Evolutionary conservation across 2,329 filamentous ascomycete species (phyloP), one percentile per base, ranked within the genome.

Genomic region (Cercospora zeina): DNA sequence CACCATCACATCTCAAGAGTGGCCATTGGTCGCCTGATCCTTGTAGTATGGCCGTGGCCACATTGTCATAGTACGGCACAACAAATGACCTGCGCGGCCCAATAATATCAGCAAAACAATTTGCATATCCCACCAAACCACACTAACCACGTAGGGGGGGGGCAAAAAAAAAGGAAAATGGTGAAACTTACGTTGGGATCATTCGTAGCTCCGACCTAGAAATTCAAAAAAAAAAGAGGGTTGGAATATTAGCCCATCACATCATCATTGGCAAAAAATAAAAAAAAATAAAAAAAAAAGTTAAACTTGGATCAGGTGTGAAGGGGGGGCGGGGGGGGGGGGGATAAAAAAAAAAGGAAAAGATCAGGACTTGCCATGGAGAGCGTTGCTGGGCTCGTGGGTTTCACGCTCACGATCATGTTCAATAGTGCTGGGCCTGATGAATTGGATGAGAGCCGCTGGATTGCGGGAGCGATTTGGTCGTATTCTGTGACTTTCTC

Each of bases 51-150:
- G 71, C 54, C 77, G 68, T 0, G 78, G 78, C 24, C 24, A 81
- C 69, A 65, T 81, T 81, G 58, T 81, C 78, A 67, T 81, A 80
- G 64, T 81, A 81, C 2, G 79, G 79, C 58, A 81, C 78, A 27
- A 81, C 78, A 62, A n/a, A 81, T 78, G 8, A 62, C 58, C 65
- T 67, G 58, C 31, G 31, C 8, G 4, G 11, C 11, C n/a, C n/a
- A 9, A 39, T 53, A 11, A n/a, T 7, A 30, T 36, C 42, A 39
- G 19, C 24, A 16, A 36, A n/a, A n/a, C n/a, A n/a, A n/a, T n/a
- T 36, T 53, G 36, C 13, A 27, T 19, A 42, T 4, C 16, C 16
- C 37, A 21, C 16, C 27, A 9, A n/a, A 21, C 31, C 13, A 37
- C n/a, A n/a, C n/a, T n/a, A n/a, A n/a, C n/a, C n/a, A n/a, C n/a